Base-by-base conservation (phyloP, 768 basidiomycete species). In the Leucocoprinus sp. region DNA sequence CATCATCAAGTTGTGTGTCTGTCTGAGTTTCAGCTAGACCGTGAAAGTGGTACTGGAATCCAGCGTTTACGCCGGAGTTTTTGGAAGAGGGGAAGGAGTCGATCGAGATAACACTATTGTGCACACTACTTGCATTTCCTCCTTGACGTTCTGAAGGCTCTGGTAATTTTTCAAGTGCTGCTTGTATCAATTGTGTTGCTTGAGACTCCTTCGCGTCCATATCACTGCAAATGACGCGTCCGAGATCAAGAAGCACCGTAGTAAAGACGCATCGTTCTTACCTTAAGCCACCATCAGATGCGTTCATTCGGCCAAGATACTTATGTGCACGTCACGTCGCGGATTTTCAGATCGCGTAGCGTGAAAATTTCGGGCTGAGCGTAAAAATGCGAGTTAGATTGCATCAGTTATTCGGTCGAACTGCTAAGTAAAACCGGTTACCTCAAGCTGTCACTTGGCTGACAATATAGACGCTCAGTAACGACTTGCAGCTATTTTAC, bases 21-120 rank as follows among this genome's bases (percentile, higher is more conserved):
- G 76, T 72, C 54, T 80, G 75, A 1, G 76, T 77, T 7, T 61
- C 52, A 2, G 69, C 76, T 15, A 83, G 64, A 2, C 77, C 81
- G 53, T 78, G 72, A 49, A 78, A 70, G 55, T 76, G 71, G 60
- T 82, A 80, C 45, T 65, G 67, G 22, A 75, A 71, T 29, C 64
- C 57, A 28, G 63, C 58, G 52, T 56, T 59, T 12, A 40, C 5
- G 26, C 22, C 24, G 42, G 59, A 57, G 48, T 54, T 51, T 27
- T 62, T 58, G 39, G 70, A 57, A 50, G 64, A 61, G 54, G 60
- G 56, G 26, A 61, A 67, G 8, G 70, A 75, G 52, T 70, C 68
- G 24, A 61, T 54, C 3, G 72, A 72, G 41, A 62, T 55, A 36
- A 71, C 66, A 23, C 64, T 64, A 27, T 57, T 56, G 27, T 26